Evolutionary conservation across 176 grass and related monocot species (phyloP).

Genomic region (Phyllostachys edulis): DNA sequence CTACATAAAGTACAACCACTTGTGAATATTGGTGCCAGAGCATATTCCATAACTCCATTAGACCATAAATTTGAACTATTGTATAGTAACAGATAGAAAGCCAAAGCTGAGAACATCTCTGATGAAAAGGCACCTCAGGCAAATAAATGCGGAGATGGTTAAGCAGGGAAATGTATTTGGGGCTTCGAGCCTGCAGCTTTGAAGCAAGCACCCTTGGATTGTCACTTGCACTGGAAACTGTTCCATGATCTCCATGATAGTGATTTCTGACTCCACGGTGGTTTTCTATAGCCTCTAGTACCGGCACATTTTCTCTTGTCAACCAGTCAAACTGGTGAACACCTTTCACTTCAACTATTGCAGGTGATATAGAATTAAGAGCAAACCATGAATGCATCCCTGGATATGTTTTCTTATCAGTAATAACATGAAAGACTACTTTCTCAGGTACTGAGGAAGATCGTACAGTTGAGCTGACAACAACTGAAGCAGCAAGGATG

Average conservation of each 20-base stretch:
- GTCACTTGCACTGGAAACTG: slow-evolving; percentile 58
- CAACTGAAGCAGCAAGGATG: slow-evolving; percentile 88
- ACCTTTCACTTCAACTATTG: slow-evolving; percentile 90
- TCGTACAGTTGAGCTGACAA: slow-evolving; percentile 72
- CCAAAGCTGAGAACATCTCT: slow-evolving; percentile 13
- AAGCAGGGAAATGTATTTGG: slow-evolving; percentile 90
- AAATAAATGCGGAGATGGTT: slow-evolving; percentile 98
- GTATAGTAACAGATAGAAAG: slow-evolving; percentile 14
- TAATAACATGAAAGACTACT: slow-evolving; percentile 92
- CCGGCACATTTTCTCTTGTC: slow-evolving; percentile 91
- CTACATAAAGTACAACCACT: slow-evolving; percentile 7
- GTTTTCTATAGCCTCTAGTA: slow-evolving; percentile 91
- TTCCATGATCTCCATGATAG: slow-evolving; percentile 83
- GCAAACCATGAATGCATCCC: slow-evolving; percentile 99
- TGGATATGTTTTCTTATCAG: slow-evolving; percentile 94
- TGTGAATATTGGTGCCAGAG: background rate
- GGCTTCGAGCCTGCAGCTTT: slow-evolving; percentile 88
- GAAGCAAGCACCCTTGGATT: slow-evolving; percentile 87
- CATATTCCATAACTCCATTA: background rate
- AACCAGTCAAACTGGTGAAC: slow-evolving; percentile 96
- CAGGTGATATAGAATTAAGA: slow-evolving; percentile 79
- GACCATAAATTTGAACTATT: background rate
- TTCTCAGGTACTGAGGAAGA: slow-evolving; percentile 64
- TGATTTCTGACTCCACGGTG: slow-evolving; percentile 77
- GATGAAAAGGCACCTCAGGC: slow-evolving; percentile 70